Base-by-base conservation (phyloP, 2,329 filamentous ascomycete species). In the Akanthomyces lecanii region DNA sequence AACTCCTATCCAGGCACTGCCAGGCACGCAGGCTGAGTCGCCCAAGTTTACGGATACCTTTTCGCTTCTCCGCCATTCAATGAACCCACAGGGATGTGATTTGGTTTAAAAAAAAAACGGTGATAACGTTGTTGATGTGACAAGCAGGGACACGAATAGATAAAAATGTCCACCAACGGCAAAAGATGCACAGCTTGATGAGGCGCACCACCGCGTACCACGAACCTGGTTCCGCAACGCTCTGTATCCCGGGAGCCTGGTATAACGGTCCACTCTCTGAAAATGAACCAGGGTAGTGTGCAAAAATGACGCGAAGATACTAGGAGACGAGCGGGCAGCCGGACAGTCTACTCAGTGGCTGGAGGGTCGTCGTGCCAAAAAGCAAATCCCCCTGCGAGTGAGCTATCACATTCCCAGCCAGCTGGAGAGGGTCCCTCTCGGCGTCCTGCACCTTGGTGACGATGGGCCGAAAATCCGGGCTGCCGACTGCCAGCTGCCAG, bases 331-430 rank as follows among this genome's bases (percentile, higher is more conserved):
- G 51, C 60, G 55, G 44, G 21, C 30, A 50, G 18, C 44, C 33
- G 45, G 23, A n/a, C 45, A 57, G 36, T 23, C 28, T 18, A 3
- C 36, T 53, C 47, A 44, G 30, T 56, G 44, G 53, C 36, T 33
- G 48, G 38, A 47, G 23, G 51, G 25, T 40, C 28, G 44, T 50
- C 12, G 25, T 53, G 40, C n/a, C 48, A 50, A 69, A 65, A 67
- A 66, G 61, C 57, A 67, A 70, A 54, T 25, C 36, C 48, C 55
- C 28, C 62, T 67, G 65, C 63, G 60, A 38, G 65, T 60, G 69
- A 71, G 67, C 64, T 70, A 65, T 71, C 69, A 71, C 62, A 68
- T 66, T 63, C 56, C 50, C 55, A 30, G 44, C 58, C 58, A 45
- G 44, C 50, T 44, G 51, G 48, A 56, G 50, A 42, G 47, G 12